A percentile compares a stretch with the other conserved stretches of the same genome.
Conservation (phyloP, 2,329 filamentous ascomycete genomes). For the Pseudocercospora cruenta region DNA sequence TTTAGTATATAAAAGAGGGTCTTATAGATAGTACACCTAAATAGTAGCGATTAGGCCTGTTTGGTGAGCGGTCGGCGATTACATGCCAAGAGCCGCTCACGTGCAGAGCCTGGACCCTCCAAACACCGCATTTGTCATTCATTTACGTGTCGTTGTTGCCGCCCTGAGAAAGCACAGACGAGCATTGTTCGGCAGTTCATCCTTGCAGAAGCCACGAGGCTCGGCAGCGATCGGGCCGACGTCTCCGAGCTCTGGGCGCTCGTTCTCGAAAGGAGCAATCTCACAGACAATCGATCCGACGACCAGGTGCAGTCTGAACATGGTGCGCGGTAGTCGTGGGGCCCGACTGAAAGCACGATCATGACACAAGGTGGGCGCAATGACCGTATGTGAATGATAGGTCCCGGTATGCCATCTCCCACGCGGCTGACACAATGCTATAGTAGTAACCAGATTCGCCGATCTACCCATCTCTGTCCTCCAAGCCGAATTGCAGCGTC, state of each 20-base stretch:
- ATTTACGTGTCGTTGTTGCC: no score
- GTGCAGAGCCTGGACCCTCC: no score
- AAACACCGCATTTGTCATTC: no score
- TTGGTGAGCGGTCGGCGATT: no score
- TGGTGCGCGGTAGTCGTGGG: background rate
- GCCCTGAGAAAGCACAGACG: no score
- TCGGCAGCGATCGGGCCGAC: background rate
- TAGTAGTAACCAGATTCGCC: constrained; percentile 37
- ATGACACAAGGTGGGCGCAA: constrained; percentile 24
- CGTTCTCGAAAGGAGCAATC: background rate
- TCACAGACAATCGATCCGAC: background rate
- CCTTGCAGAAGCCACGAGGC: constrained; percentile 10
- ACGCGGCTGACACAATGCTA: constrained; percentile 19
- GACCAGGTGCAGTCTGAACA: background rate
- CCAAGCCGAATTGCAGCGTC: constrained; percentile 53
- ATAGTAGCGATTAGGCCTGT: no score
- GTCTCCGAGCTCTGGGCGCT: background rate
- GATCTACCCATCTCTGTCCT: constrained; percentile 50
- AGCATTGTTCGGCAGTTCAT: background rate
- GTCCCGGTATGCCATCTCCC: background rate
- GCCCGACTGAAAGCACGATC: constrained; percentile 7
- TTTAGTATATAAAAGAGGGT: no score
- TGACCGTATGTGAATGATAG: constrained; percentile 16
- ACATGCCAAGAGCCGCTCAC: no score
- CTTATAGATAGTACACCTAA: no score